Conservation (phyloP, 345 rosid species). For the Eucalyptus regnans region DNA sequence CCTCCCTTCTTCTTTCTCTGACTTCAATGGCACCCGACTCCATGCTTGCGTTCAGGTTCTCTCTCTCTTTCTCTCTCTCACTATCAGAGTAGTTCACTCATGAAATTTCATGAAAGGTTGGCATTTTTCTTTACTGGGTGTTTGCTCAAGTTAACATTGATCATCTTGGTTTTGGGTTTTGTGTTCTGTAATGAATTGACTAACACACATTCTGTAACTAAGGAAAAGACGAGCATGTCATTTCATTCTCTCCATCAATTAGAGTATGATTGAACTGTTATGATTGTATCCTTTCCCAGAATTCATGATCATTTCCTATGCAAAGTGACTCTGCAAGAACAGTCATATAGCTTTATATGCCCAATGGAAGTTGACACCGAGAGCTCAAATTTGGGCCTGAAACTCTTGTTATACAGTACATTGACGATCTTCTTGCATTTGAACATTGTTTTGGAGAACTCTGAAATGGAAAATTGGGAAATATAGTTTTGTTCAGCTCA, state of each 20-base stretch:
- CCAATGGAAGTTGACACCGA: background rate
- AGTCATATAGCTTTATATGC: background rate
- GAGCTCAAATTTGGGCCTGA: background rate
- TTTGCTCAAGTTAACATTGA: background rate
- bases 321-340: background rate
- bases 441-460: background rate
- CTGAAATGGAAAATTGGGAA: background rate
- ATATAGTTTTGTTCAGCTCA: background rate
- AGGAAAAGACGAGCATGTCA: background rate
- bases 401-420: background rate
- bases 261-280: background rate
- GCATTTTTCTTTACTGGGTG: background rate
- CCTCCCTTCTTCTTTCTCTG: constrained; percentile 72
- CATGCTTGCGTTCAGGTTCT: constrained; percentile 61
- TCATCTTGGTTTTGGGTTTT: background rate
- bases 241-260: background rate
- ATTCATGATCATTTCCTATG: background rate
- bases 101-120: background rate
- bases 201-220: background rate
- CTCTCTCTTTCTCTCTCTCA: background rate
- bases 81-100: background rate
- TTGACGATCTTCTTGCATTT: background rate
- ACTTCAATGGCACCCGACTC: constrained; percentile 80
- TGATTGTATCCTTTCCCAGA: background rate
- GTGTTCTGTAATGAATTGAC: background rate